Percentiles rank a stretch among this genome's conserved stretches.
Evolutionary conservation across 2,329 filamentous ascomycete species (phyloP).

Genomic region (Calonectria leucothoes): DNA sequence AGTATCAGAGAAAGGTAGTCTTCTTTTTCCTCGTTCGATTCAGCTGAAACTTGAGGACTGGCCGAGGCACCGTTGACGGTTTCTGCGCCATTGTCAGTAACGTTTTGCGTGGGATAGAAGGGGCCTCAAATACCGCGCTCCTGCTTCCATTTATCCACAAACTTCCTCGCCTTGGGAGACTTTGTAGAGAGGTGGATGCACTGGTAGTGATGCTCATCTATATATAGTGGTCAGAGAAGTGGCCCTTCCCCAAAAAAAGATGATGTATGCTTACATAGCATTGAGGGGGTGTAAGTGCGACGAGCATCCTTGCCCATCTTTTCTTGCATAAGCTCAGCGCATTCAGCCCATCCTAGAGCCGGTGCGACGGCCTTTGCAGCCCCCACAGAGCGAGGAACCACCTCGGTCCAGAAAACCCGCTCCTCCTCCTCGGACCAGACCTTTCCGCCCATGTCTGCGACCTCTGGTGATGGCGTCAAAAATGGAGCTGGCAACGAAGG

Average conservation of each 20-base stretch:
- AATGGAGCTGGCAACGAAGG: background rate
- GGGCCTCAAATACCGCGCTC: slow-evolving; percentile 38
- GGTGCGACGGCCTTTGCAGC: slow-evolving; percentile 36
- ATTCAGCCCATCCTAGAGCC: slow-evolving; percentile 50
- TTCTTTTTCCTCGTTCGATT: background rate
- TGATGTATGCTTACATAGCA: slow-evolving; percentile 46
- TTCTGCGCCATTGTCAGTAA: slow-evolving; percentile 24
- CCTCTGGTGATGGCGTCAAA: background rate
- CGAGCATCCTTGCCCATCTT: slow-evolving; percentile 49
- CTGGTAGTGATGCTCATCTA: slow-evolving; percentile 60
- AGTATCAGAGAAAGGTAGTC: slow-evolving; percentile 9
- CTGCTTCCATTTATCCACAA: slow-evolving; percentile 44
- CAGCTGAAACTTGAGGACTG: background rate
- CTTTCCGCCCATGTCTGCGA: slow-evolving; percentile 60
- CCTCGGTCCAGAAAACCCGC: slow-evolving; percentile 58
- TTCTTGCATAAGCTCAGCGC: slow-evolving; percentile 52
- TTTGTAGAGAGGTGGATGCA: slow-evolving; percentile 51
- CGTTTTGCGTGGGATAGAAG: background rate
- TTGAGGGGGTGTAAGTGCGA: slow-evolving; percentile 52
- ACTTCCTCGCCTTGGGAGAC: slow-evolving; percentile 51
- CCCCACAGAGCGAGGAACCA: slow-evolving; percentile 52
- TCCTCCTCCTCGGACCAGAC: slow-evolving; percentile 63
- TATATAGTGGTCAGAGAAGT: slow-evolving; percentile 20
- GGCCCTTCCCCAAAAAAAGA: background rate
- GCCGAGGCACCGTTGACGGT: slow-evolving; percentile 13